Evolutionary conservation across 208 protist genomes (phyloP), one percentile per base, ranked within the genome.

Genomic region (Leishmania arabica): DNA sequence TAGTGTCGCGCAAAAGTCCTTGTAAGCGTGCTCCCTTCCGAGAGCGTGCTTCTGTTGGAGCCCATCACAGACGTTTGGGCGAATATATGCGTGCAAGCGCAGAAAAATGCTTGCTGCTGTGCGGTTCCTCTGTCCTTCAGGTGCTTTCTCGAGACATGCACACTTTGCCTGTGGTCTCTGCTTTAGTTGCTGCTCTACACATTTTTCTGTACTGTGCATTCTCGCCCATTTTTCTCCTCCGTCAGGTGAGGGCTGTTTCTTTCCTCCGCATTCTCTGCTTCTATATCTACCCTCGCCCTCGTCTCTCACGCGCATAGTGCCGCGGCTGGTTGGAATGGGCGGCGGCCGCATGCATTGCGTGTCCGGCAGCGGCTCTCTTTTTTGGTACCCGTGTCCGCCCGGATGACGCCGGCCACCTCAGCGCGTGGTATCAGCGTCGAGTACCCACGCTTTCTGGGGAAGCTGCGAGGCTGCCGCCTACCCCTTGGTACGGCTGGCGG

Each of bases 1-100:
- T 93, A 88, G 81, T 8, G 45, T 9, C 11, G 3, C 4, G 17
- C 0, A 70, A 45, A 45, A 34, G 13, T 47, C 6, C 24, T 62
- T 0, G 9, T 24, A 1, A 62, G 7, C 31, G 56, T 62, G 56
- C 56, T 31, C 56, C 7, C 56, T 31, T n/a, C 24, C 27, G 0
- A 31, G 5, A 31, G 31, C 6, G 24, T 3, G 56, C 21, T 1
- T 62, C 27, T 54, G 51, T 54, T 54, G 15, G 6, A 21, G 51
- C 9, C 5, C 1, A 54, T 54, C 51, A 4, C 17, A 13, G 15
- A 0, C 4, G 51, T 21, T 54, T 54, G 9, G 49, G 9, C 17
- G 17, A 13, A 54, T 21, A 6, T 21, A 54, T 6, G 17, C 3
- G 51, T 21, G 51, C 51, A 54, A 21, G 9, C 0, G 1, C 8